phyloP scores from a whole-genome alignment of 2,329 filamentous ascomycete species.

The Tothia fuscella region DNA sequence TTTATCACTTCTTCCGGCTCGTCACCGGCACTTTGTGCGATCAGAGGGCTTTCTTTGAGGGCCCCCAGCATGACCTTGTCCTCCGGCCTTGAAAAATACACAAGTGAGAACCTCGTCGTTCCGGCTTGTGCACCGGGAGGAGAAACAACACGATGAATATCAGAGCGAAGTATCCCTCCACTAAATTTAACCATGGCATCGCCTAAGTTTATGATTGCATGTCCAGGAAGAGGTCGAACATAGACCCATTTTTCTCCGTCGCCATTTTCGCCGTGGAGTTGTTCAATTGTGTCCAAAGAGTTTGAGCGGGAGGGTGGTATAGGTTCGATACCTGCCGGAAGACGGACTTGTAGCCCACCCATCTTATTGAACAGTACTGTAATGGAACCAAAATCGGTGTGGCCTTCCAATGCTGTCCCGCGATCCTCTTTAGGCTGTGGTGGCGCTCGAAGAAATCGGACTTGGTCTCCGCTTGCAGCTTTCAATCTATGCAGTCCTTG shows the following conservation, averaged over 20 bases:
- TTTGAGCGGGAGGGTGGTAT: slow-evolving; percentile 35
- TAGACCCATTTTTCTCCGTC: slow-evolving; percentile 28
- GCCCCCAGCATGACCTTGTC: slow-evolving; percentile 1
- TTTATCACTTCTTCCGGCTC: slow-evolving; percentile 22
- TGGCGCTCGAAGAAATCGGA: slow-evolving; percentile 5
- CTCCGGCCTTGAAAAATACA: slow-evolving; percentile 9
- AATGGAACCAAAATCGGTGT: slow-evolving; percentile 28
- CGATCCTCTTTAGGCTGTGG: slow-evolving; percentile 15
- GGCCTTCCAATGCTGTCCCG: slow-evolving; percentile 18
- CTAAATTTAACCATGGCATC: slow-evolving; percentile 5
- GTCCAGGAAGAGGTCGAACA: slow-evolving; percentile 25
- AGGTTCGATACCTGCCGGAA: slow-evolving; percentile 16
- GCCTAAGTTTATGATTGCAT: neutral
- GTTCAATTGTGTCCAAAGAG: slow-evolving; percentile 36
- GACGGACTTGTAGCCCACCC: slow-evolving; percentile 29
- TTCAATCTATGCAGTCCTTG: slow-evolving; percentile 3
- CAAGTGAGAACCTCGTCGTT: neutral
- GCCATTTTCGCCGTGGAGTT: slow-evolving; percentile 27
- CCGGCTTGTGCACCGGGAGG: slow-evolving; percentile 4
- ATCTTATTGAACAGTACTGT: slow-evolving; percentile 30
- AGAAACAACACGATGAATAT: slow-evolving; percentile 9
- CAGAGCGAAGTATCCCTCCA: neutral
- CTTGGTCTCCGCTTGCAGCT: slow-evolving; percentile 6
- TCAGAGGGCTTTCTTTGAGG: slow-evolving; percentile 26
- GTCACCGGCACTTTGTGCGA: slow-evolving; percentile 13